Evolutionary conservation across 139 green algal species (phyloP).

Genomic region (Asterochloris sp.): DNA sequence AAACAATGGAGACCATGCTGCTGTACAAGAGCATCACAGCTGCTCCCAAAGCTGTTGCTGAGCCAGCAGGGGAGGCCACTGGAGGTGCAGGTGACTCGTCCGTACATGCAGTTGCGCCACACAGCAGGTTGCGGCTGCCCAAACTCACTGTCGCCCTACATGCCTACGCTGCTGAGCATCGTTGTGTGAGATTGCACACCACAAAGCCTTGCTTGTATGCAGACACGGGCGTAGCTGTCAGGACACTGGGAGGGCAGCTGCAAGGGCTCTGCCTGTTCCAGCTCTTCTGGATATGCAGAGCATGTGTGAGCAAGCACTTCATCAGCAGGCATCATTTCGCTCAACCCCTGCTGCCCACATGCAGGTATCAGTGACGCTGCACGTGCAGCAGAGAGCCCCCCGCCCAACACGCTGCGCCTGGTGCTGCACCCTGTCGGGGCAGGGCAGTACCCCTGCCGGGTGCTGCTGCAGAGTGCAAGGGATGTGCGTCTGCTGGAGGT

Average conservation of each 20-base stretch:
- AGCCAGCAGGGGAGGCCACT: too few species aligned
- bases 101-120: too few species aligned
- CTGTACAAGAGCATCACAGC: too few species aligned
- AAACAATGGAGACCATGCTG: too few species aligned
- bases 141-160: too few species aligned
- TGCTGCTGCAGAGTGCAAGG: constrained; percentile 49
- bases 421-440: constrained; percentile 43
- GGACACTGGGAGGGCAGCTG: background rate
- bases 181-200: too few species aligned
- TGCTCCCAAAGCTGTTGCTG: too few species aligned
- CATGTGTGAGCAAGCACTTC: background rate
- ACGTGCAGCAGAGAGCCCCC: background rate
- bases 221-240: background rate
- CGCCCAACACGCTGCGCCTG: constrained; percentile 40
- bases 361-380: background rate
- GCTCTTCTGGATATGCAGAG: background rate
- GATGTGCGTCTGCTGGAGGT: constrained; percentile 69
- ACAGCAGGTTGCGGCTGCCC: too few species aligned
- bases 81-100: too few species aligned
- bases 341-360: background rate
- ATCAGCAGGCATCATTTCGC: too few species aligned
- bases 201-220: too few species aligned
- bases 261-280: background rate
- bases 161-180: too few species aligned
- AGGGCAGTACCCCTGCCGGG: constrained; percentile 60